phyloP scores from a whole-genome alignment of 1,284 basidiomycete species.

The Ganoderma resinaceum region DNA sequence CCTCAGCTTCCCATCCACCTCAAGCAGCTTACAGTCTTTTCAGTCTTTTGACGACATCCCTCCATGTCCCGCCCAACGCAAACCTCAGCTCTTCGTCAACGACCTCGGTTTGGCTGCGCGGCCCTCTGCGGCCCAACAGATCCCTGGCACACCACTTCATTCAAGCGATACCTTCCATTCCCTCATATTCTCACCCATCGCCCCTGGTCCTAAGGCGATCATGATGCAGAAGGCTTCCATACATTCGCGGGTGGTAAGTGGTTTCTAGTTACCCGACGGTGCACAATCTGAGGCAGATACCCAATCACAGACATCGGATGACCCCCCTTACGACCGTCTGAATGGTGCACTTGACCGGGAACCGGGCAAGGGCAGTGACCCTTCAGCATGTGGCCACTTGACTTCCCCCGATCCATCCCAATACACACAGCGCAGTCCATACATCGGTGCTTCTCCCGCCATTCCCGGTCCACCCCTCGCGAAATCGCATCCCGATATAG shows the following conservation, averaged over 20 bases:
- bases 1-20: conserved; percentile 39
- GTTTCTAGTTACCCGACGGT: not conserved
- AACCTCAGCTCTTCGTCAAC: conserved; percentile 30
- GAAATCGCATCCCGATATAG: conserved; percentile 7
- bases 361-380: not conserved
- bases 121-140: conserved; percentile 13
- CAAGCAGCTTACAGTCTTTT: conserved; percentile 37
- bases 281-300: not conserved
- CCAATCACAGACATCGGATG: not conserved
- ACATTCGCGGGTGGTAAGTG: conserved; percentile 59
- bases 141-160: not conserved
- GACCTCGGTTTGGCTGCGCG: conserved; percentile 31
- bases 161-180: conserved; percentile 17
- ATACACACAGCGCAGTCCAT: not conserved
- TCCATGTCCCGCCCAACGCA: conserved; percentile 37
- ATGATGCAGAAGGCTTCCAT: conserved; percentile 57
- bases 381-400: not conserved
- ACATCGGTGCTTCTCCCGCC: not conserved
- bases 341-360: not conserved
- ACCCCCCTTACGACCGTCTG: not conserved
- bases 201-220: conserved; percentile 57
- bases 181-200: conserved; percentile 55
- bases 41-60: conserved; percentile 39
- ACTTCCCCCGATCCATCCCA: not conserved
- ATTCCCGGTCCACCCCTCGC: not conserved